These are phyloP conservation scores for Vitis cinerea DNA, from an alignment of 164 flowering plant species.

Conservation along the genomic window DNA sequence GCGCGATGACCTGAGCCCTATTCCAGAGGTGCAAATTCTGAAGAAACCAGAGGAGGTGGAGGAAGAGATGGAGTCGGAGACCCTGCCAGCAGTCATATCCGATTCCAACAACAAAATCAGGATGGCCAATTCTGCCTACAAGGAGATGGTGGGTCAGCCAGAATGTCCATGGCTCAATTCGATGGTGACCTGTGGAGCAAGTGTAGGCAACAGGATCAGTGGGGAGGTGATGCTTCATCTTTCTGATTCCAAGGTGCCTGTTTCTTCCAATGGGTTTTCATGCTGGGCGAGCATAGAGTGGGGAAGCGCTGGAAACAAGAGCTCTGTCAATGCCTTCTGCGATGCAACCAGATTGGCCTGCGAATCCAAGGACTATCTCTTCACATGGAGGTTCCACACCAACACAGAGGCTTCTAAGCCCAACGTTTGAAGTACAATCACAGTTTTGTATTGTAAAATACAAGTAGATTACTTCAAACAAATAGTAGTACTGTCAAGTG, in stretches of 20 bases:
- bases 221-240: conserved; percentile 69
- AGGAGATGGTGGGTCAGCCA: conserved; percentile 94
- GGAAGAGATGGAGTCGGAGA: conserved; percentile 66
- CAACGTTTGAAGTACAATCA: conserved; percentile 11
- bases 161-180: conserved; percentile 85
- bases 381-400: conserved; percentile 81
- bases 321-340: conserved; percentile 50
- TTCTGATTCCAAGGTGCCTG: conserved; percentile 25
- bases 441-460: background rate
- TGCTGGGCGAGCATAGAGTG: conserved; percentile 83
- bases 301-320: conserved; percentile 54
- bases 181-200: conserved; percentile 24
- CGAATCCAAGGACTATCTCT: conserved; percentile 63
- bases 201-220: conserved; percentile 43
- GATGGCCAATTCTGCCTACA: conserved; percentile 82
- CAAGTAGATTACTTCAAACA: background rate
- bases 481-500: too few relatives aligned
- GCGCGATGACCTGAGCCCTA: conserved; percentile 20
- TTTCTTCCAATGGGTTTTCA: conserved; percentile 49
- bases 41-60: conserved; percentile 73
- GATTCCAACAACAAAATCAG: conserved; percentile 81
- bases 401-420: conserved; percentile 25
- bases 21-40: background rate
- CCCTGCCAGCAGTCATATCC: conserved; percentile 67
- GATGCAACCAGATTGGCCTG: conserved; percentile 60